Base-by-base conservation (phyloP, 306 rosid species). In the Psophocarpus tetragonolobus region DNA sequence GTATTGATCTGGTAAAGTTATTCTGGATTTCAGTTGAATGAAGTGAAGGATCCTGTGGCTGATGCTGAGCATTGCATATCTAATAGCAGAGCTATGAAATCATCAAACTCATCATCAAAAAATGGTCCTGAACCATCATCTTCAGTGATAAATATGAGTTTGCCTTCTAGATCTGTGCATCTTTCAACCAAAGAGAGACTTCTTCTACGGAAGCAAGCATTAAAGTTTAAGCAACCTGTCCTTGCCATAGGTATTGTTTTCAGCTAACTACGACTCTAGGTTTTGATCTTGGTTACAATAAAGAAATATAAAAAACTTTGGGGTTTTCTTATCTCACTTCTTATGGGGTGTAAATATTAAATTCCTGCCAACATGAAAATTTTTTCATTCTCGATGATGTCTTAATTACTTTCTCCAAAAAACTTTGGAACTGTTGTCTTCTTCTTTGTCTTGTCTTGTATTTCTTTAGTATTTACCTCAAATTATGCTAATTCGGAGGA, bases 141-240 rank as follows among this genome's bases (percentile, higher is more conserved):
- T 82, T 81, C 85, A 17, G 56, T 67, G 51, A 69, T 36, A 6
- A 32, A 32, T 62, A 33, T 35, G 65, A 78, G 65, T 58, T 76
- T 74, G 63, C 78, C 92, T 67, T 76, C 88, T 36, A 76, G 80
- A 65, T 54, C 86, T 75, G 23, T 81, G 26, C 73, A 24, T 45
- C 93, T 95, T 83, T 87, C 97, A 75, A 95, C 90, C 71, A 89
- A 70, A 75, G 93, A 92, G 84, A 89, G 97, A 77, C 93, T 95
- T 51, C 92, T 91, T 71, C 87, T 95, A 13, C 85, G 96, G 70
- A 89, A 72, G 87, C 97, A 91, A 75, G 97, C 97, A 45, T 88
- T 94, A 48, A 76, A 71, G 83, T 82, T 77, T 78, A 92, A 92
- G 60, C 88, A 87, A 68, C 97, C 93, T 42, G 86, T 89, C 68